Conservation (phyloP, 805 yeast genomes). For the Zygosaccharomyces rouxii region DNA sequence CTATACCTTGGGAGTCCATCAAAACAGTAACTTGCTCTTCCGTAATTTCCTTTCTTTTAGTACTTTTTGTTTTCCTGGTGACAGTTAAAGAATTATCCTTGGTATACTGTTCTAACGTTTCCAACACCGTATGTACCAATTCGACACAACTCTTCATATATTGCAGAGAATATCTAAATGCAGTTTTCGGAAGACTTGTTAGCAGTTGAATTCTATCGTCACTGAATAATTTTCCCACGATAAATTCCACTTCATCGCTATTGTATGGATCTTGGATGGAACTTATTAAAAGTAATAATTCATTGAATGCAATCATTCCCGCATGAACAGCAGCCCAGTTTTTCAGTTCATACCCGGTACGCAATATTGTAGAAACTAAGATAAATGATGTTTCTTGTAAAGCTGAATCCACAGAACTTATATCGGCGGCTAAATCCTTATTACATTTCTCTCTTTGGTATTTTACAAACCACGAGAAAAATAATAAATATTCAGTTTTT, state of each 20-base stretch:
- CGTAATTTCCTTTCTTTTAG: conserved; percentile 21
- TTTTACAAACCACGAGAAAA: conserved; percentile 71
- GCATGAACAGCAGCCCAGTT: conserved; percentile 66
- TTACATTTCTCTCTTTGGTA: conserved; percentile 48
- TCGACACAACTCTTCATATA: conserved; percentile 60
- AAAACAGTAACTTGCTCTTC: conserved; percentile 36
- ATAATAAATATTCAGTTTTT: conserved; percentile 48
- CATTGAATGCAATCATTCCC: conserved; percentile 60
- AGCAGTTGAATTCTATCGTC: conserved; percentile 54
- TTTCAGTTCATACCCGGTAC: conserved; percentile 40
- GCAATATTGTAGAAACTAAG: conserved; percentile 40
- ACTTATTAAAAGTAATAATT: conserved; percentile 46
- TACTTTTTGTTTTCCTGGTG: conserved; percentile 39
- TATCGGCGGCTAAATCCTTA: conserved; percentile 26
- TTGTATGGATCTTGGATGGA: conserved; percentile 39
- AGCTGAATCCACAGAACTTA: conserved; percentile 47
- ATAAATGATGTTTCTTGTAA: conserved; percentile 59
- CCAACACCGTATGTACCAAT: conserved; percentile 59
- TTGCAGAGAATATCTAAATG: conserved; percentile 57
- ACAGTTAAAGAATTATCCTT: conserved; percentile 50
- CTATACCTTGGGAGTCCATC: conserved; percentile 34
- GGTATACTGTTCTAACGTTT: conserved; percentile 59
- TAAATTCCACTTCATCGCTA: conserved; percentile 47
- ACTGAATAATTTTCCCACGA: conserved; percentile 65
- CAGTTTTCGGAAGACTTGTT: conserved; percentile 56